These are phyloP conservation scores for Alternaria gansuensis DNA, from an alignment of 2,329 filamentous ascomycete species.

Conservation along the genomic window DNA sequence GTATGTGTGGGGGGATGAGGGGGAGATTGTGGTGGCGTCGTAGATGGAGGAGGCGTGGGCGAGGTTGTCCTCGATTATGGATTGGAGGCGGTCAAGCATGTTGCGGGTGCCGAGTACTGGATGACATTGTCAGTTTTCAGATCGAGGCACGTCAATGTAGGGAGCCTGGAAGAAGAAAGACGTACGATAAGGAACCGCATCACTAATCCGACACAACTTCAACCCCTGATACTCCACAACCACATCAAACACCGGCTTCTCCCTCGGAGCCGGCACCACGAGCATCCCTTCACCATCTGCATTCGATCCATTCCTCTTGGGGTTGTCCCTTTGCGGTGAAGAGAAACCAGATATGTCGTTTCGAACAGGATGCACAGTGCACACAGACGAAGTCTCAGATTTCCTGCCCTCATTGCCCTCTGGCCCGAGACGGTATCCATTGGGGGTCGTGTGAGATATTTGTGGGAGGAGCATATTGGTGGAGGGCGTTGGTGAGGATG, in stretches of 20 bases:
- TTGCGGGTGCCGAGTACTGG: constrained; percentile 10
- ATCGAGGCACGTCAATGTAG: neutral
- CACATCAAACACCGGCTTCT: constrained; percentile 4
- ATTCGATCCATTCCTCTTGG: neutral
- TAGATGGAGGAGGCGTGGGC: neutral
- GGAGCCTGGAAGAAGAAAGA: neutral
- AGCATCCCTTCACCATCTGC: neutral
- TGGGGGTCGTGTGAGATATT: neutral
- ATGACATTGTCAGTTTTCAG: neutral
- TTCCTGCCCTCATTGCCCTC: neutral
- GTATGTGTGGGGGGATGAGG: neutral
- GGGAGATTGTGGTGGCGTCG: neutral
- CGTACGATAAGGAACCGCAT: constrained; percentile 17
- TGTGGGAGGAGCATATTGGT: neutral
- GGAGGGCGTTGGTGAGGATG: neutral
- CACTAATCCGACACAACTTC: constrained; percentile 9
- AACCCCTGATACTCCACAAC: constrained; percentile 12
- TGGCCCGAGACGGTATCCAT: constrained; percentile 2
- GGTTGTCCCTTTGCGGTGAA: constrained; percentile 1
- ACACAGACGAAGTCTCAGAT: neutral
- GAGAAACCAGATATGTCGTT: neutral
- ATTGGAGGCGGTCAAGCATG: constrained; percentile 7
- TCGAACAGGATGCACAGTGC: neutral
- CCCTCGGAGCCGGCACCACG: constrained; percentile 3
- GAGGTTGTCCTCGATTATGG: constrained; percentile 9